Evolutionary conservation across 2,329 filamentous ascomycete genomes (phyloP), one percentile per base, ranked within the genome.

Genomic region (Colletotrichum sansevieriae): DNA sequence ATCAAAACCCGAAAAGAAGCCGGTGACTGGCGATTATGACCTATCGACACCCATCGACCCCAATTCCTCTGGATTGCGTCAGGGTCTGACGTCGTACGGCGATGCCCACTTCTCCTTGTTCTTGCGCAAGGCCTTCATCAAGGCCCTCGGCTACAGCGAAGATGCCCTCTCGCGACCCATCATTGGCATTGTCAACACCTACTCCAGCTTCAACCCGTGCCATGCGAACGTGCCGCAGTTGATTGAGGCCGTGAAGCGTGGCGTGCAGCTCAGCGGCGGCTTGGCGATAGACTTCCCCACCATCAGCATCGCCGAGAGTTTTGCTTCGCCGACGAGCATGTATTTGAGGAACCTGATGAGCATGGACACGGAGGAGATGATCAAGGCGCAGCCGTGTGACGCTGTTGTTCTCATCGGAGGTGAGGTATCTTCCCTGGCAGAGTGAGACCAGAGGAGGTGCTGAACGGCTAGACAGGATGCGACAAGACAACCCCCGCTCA

Each of bases 311-410:
- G 88, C 91, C 72, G 91, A 93, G 82, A 86, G 83, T 3, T 93
- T 94, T 75, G 84, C 91, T 0, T 82, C 85, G 51, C 91, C 91
- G 2, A 93, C 91, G 4, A 92, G 90, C 79, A 93, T 94, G 91
- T 93, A 89, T 63, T 75, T 93, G 55, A 79, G 91, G 37, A 93
- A 93, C 71, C 74, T 93, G 65, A 93, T 94, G 91, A 90, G 88
- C 72, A 92, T 93, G 89, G 91, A 93, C 74, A 93, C 91, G 0
- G 91, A 93, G 76, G 91, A 93, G 80, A 93, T 93, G 91, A 89
- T 93, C 61, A 82, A 82, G 49, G 91, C 90, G 0, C 91, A 93
- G 77, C 91, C 91, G 0, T 83, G 91, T 15, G 91, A 94, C 78
- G 88, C 89, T 0, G 87, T 88, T 10, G 84, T 92, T 13, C 82